Evolutionary conservation across 2,329 filamentous ascomycete species (phyloP).

Genomic region (Colletotrichum orbiculare): DNA sequence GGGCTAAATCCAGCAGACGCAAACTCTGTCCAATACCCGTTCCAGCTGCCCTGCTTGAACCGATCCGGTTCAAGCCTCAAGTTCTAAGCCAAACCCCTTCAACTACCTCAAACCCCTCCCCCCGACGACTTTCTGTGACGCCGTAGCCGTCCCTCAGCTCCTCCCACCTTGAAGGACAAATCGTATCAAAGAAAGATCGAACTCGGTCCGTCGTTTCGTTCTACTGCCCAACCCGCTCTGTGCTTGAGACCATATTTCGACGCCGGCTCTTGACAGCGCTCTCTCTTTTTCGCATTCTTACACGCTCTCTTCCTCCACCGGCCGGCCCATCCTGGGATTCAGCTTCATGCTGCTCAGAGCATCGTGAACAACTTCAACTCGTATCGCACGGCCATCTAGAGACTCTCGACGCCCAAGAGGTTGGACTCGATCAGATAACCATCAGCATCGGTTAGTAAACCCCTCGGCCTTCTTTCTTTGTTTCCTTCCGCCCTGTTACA

Average conservation of each 20-base stretch:
- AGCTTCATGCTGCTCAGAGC: constrained; percentile 14
- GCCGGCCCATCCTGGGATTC: constrained; percentile 3
- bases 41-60: background rate
- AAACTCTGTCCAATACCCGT: background rate
- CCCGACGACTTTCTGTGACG: too few relatives aligned
- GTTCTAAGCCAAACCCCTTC: too few relatives aligned
- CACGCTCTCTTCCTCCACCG: background rate
- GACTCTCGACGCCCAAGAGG: constrained; percentile 7
- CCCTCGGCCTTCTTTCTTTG: constrained; percentile 1
- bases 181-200: too few relatives aligned
- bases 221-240: too few relatives aligned
- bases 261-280: background rate
- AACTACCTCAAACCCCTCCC: too few relatives aligned
- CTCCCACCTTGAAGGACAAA: too few relatives aligned
- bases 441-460: constrained; percentile 18
- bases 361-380: constrained; percentile 17
- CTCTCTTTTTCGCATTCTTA: constrained; percentile 1
- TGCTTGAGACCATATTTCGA: background rate
- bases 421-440: constrained; percentile 11
- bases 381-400: constrained; percentile 4
- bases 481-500: constrained; percentile 1
- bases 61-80: background rate
- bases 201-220: too few relatives aligned
- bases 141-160: too few relatives aligned
- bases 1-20: too few relatives aligned